These are phyloP conservation scores for Pseudogymnoascus sp. DNA, from an alignment of 2,329 filamentous ascomycete species.

Conservation along the genomic window DNA sequence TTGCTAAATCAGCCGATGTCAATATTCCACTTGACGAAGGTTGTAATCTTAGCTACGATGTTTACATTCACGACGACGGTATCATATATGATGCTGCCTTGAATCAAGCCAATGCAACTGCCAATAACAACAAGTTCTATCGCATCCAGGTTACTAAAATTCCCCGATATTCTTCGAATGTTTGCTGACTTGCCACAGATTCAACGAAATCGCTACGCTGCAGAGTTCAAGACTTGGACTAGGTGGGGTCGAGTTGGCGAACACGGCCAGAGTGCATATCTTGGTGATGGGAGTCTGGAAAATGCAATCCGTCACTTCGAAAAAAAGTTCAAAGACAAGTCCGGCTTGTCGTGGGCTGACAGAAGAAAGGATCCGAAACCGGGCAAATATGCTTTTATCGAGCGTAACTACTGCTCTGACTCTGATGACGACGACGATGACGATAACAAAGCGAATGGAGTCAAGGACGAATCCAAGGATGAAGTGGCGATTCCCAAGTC, in stretches of 20 bases:
- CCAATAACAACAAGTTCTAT: constrained; percentile 82
- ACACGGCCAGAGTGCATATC: constrained; percentile 40
- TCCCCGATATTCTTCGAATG: background rate
- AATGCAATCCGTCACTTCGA: constrained; percentile 46
- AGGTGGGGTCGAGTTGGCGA: constrained; percentile 75
- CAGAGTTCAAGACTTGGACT: constrained; percentile 58
- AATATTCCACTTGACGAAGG: constrained; percentile 46
- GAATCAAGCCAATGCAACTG: constrained; percentile 65
- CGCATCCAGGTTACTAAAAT: constrained; percentile 53
- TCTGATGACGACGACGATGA: constrained; percentile 48
- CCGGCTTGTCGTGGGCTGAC: constrained; percentile 48
- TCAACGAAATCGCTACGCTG: constrained; percentile 13
- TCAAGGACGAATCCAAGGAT: constrained; percentile 21
- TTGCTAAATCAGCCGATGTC: constrained; percentile 40
- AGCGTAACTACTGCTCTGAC: constrained; percentile 67
- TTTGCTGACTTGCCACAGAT: background rate
- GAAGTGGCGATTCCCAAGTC: constrained; percentile 40
- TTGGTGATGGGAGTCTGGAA: constrained; percentile 37
- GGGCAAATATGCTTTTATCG: constrained; percentile 73
- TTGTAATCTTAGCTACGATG: constrained; percentile 35
- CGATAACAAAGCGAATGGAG: constrained; percentile 23
- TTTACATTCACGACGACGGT: constrained; percentile 59
- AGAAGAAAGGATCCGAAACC: constrained; percentile 50
- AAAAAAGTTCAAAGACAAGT: constrained; percentile 57
- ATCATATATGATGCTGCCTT: constrained; percentile 72